phyloP scores from a whole-genome alignment of 176 grass and related monocot genomes.

The Triticum timopheevii region DNA sequence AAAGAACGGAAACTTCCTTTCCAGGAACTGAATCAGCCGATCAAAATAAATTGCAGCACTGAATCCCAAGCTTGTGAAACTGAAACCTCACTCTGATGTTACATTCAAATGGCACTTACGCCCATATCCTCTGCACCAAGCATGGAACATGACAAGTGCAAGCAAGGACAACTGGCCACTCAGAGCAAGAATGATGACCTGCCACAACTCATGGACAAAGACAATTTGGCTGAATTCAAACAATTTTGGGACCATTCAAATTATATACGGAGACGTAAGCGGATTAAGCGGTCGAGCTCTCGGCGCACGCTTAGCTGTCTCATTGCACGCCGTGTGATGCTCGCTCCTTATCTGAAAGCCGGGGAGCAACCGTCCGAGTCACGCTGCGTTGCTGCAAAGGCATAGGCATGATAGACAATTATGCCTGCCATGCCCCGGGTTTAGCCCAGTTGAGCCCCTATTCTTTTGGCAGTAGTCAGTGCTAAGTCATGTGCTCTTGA shows the following conservation, averaged over 20 bases:
- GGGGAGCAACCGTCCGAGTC: constrained; percentile 35
- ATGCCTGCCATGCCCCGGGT: constrained; percentile 46
- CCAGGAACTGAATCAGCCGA: neutral
- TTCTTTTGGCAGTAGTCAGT: constrained; percentile 37
- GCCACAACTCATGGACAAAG: neutral
- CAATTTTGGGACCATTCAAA: neutral
- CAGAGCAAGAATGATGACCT: neutral
- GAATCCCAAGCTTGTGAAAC: constrained; percentile 5
- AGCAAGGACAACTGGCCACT: constrained; percentile 13
- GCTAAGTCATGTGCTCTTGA: constrained; percentile 42
- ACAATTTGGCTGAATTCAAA: neutral
- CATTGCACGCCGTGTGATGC: constrained; percentile 32
- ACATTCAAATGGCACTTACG: neutral
- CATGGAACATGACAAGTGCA: constrained; percentile 23
- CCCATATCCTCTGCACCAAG: constrained; percentile 14
- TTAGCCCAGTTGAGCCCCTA: constrained; percentile 45
- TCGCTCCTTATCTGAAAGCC: constrained; percentile 33
- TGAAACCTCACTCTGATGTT: neutral
- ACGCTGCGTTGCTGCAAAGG: constrained; percentile 41
- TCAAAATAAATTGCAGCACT: constrained; percentile 14
- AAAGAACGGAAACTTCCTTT: neutral
- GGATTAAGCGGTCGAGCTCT: neutral
- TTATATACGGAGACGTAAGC: neutral
- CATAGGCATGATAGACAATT: constrained; percentile 50
- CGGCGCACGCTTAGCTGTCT: constrained; percentile 11